A percentile compares a stretch with the other conserved stretches of the same genome.
Conservation (phyloP, 2,329 filamentous ascomycete genomes). For the Dactylellina sp. region DNA sequence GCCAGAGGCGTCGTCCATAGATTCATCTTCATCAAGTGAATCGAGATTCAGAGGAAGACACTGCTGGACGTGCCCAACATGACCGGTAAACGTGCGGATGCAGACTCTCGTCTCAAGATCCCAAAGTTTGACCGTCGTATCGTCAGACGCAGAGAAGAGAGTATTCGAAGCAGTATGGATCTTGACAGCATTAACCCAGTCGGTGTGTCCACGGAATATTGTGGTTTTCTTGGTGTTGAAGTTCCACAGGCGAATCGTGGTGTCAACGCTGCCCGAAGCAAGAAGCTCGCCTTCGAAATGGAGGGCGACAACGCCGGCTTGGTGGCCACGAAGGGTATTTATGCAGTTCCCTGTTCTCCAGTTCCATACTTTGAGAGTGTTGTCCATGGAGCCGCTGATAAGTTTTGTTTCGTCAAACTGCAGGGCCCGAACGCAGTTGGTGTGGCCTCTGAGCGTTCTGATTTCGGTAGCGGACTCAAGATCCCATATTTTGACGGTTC, state of each 20-base stretch:
- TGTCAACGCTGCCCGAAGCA: conserved; percentile 89
- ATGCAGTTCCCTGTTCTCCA: conserved; percentile 91
- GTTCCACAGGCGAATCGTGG: conserved; percentile 91
- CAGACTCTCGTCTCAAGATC: conserved; percentile 86
- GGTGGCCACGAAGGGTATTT: conserved; percentile 82
- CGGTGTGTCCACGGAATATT: conserved; percentile 82
- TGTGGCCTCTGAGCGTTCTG: conserved; percentile 85
- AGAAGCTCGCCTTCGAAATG: conserved; percentile 87
- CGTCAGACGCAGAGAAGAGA: conserved; percentile 91
- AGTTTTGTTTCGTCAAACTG: conserved; percentile 94
- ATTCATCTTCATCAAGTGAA: conserved; percentile 64
- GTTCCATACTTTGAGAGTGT: conserved; percentile 93
- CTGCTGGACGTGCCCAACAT: conserved; percentile 95
- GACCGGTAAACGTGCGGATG: conserved; percentile 82
- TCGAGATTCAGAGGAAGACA: conserved; percentile 64
- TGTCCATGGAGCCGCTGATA: conserved; percentile 88
- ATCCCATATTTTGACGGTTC: conserved; percentile 96
- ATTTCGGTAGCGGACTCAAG: conserved; percentile 87
- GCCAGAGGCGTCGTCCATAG: conserved; percentile 68
- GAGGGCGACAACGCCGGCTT: conserved; percentile 83
- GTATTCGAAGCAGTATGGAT: conserved; percentile 85
- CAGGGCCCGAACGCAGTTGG: conserved; percentile 83
- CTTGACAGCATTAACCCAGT: conserved; percentile 97
- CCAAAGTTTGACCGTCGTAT: conserved; percentile 91
- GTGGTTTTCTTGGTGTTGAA: conserved; percentile 85